Percentiles rank a stretch among this genome's conserved stretches.
Conservation (phyloP, 805 yeast species). For the Starmerella bombicola region DNA sequence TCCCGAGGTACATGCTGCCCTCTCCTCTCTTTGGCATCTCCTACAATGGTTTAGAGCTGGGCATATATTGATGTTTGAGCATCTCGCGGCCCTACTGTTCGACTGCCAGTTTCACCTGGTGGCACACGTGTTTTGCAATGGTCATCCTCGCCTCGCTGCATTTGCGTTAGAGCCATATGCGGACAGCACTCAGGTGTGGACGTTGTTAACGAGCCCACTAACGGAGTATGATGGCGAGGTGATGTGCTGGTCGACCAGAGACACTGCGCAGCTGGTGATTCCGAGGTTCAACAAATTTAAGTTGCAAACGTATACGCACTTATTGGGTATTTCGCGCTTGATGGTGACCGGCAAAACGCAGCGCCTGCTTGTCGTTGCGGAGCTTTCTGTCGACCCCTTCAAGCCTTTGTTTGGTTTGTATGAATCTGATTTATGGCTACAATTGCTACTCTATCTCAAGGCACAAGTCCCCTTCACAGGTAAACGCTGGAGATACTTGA, state of each 20-base stretch:
- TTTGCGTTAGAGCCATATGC: conserved; percentile 8
- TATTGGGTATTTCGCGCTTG: conserved; percentile 45
- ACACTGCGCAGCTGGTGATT: conserved; percentile 10
- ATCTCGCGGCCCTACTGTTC: conserved; percentile 53
- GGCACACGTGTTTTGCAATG: conserved; percentile 27
- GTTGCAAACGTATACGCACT: conserved; percentile 32
- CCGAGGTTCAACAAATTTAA: conserved; percentile 15
- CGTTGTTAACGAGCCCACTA: background rate
- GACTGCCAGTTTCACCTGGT: conserved; percentile 49
- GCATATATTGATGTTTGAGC: conserved; percentile 70
- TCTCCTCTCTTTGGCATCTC: conserved; percentile 28
- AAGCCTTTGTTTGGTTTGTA: conserved; percentile 48
- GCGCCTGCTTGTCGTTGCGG: conserved; percentile 48
- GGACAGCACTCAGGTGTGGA: background rate
- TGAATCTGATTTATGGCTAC: conserved; percentile 50
- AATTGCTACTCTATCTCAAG: conserved; percentile 62
- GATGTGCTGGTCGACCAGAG: conserved; percentile 5
- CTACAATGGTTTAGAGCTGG: conserved; percentile 67
- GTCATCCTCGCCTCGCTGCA: conserved; percentile 13
- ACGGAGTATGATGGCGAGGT: conserved; percentile 3
- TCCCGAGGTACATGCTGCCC: conserved; percentile 17
- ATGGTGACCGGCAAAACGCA: conserved; percentile 59
- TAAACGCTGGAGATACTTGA: conserved; percentile 81
- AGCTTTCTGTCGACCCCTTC: conserved; percentile 49
- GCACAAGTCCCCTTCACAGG: conserved; percentile 82